Percentiles rank a stretch among this genome's conserved stretches.
These are phyloP conservation scores for Mycena metata DNA, from an alignment of 768 basidiomycete species.

Conservation along the genomic window DNA sequence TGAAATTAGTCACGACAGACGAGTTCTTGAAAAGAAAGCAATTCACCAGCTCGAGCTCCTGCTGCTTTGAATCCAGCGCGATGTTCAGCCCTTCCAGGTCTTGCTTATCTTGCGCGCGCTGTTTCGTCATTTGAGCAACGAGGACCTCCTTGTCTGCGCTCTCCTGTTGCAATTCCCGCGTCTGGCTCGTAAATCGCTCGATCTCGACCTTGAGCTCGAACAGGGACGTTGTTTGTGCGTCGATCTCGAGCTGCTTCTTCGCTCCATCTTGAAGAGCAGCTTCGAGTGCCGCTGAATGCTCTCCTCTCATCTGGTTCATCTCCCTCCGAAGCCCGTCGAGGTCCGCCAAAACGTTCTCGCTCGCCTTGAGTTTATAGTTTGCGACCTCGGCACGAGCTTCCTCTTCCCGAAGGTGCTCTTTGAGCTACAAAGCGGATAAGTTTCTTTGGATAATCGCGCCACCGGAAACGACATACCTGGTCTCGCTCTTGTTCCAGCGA, in stretches of 20 bases:
- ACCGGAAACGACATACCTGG: slow-evolving; percentile 55
- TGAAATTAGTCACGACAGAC: background rate
- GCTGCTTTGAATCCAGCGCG: slow-evolving; percentile 93
- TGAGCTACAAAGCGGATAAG: slow-evolving; percentile 54
- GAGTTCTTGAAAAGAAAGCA: slow-evolving; percentile 41
- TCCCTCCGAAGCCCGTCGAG: slow-evolving; percentile 69
- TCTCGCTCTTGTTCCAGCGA: slow-evolving; percentile 67
- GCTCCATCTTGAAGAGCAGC: slow-evolving; percentile 69
- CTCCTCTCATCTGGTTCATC: slow-evolving; percentile 65
- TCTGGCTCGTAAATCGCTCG: slow-evolving; percentile 68
- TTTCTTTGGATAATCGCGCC: background rate
- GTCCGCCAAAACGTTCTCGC: slow-evolving; percentile 63
- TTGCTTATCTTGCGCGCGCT: slow-evolving; percentile 75
- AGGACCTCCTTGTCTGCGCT: slow-evolving; percentile 89
- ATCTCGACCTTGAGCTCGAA: slow-evolving; percentile 67
- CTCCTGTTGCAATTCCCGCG: slow-evolving; percentile 80
- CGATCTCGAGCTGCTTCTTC: slow-evolving; percentile 62
- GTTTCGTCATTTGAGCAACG: slow-evolving; percentile 76
- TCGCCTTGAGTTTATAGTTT: slow-evolving; percentile 62
- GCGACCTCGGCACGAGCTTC: slow-evolving; percentile 64
- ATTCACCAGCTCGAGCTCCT: slow-evolving; percentile 90
- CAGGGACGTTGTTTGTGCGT: slow-evolving; percentile 61
- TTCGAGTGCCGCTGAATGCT: slow-evolving; percentile 64
- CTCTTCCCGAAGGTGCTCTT: slow-evolving; percentile 65
- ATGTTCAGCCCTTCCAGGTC: slow-evolving; percentile 88